These are phyloP conservation scores for Effrenium voratum DNA, from an alignment of 73 alveolate species.

Conservation along the genomic window DNA sequence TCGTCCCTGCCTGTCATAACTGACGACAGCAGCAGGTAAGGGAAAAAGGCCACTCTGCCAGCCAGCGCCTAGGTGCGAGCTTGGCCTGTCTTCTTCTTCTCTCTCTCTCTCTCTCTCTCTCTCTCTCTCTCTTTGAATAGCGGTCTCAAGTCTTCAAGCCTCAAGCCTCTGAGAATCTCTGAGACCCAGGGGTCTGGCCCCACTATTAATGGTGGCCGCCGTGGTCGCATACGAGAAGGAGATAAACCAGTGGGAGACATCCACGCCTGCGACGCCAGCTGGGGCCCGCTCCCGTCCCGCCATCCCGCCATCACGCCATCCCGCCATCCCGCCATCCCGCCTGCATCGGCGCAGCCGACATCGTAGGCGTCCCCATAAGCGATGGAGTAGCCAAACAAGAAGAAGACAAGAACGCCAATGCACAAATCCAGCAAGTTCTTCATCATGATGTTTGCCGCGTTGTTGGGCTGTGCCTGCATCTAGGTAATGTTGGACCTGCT, in stretches of 20 bases:
- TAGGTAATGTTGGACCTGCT: too few relatives aligned
- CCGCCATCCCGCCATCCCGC: constrained; percentile 23
- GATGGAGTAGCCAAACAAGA: constrained; percentile 94
- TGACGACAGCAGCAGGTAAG: constrained; percentile 95
- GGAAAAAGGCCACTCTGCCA: constrained; percentile 95
- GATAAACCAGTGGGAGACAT: constrained; percentile 93
- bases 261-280: constrained; percentile 24
- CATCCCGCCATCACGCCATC: background rate
- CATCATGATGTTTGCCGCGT: constrained; percentile 94
- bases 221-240: constrained; percentile 95
- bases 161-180: background rate
- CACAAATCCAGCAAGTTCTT: constrained; percentile 95
- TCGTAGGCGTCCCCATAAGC: constrained; percentile 94
- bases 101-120: too few relatives aligned
- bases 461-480: constrained; percentile 92
- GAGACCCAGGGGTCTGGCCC: constrained; percentile 79
- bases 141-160: background rate
- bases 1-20: constrained; percentile 94
- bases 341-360: constrained; percentile 81
- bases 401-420: constrained; percentile 95
- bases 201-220: constrained; percentile 96
- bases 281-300: background rate
- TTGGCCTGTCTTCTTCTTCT: too few relatives aligned
- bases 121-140: background rate
- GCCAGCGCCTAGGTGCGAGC: constrained; percentile 95